Percentiles rank a stretch among this genome's conserved stretches.
Evolutionary conservation across 495 filamentous ascomycete genomes (phyloP).

Genomic region (Hypoxylon intermedium): DNA sequence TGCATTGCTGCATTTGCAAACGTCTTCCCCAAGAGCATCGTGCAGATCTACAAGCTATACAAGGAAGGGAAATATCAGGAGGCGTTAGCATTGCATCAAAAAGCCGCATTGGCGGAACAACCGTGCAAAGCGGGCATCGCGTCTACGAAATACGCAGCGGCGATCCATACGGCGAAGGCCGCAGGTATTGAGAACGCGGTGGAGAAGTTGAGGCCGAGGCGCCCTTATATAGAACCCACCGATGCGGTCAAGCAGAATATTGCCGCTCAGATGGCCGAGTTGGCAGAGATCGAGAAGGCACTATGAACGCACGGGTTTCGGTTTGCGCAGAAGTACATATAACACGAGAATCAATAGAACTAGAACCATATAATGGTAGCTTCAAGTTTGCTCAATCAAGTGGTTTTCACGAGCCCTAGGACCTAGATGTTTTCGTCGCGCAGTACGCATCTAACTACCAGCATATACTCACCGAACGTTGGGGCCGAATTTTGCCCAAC

Average conservation of each 20-base stretch:
- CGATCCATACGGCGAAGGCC: conserved; percentile 59
- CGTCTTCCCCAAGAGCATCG: conserved; percentile 65
- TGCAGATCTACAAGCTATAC: conserved; percentile 61
- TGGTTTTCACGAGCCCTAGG: too few species aligned
- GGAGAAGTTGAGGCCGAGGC: conserved; percentile 50
- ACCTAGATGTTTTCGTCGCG: too few species aligned
- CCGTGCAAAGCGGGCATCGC: conserved; percentile 68
- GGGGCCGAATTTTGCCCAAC: too few species aligned
- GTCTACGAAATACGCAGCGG: conserved; percentile 69
- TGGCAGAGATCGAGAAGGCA: conserved; percentile 56
- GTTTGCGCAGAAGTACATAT: neutral
- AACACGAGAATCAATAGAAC: neutral
- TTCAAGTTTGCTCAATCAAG: neutral
- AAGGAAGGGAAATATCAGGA: conserved; percentile 56
- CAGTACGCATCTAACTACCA: too few species aligned
- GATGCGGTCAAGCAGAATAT: conserved; percentile 58
- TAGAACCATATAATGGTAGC: neutral
- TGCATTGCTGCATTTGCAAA: conserved; percentile 73
- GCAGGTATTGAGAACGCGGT: conserved; percentile 63
- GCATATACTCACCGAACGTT: neutral
- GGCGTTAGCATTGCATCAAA: conserved; percentile 63
- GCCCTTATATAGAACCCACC: conserved; percentile 61
- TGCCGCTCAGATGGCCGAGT: conserved; percentile 56
- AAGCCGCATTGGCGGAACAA: conserved; percentile 58
- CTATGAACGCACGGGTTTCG: conserved; percentile 6